phyloP scores from a whole-genome alignment of 2,329 filamentous ascomycete genomes.

The Stenocarpella maydis region DNA sequence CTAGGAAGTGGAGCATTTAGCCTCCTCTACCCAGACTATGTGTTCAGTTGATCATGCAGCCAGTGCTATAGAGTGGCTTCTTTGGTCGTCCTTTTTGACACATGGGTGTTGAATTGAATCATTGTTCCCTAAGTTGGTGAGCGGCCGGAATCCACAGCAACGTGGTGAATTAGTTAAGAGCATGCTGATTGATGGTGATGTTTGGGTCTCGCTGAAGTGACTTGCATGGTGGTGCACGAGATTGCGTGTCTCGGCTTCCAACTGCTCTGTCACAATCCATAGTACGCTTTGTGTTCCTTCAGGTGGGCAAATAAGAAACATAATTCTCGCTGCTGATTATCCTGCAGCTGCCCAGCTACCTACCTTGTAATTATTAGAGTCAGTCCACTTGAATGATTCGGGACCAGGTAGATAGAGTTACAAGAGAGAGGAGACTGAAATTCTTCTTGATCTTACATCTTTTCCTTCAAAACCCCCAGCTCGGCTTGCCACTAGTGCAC shows the following conservation, averaged over 20 bases:
- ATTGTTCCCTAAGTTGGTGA: background rate
- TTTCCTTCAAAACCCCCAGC: too few relatives aligned
- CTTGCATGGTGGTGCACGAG: conserved; percentile 6
- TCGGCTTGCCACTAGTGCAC: too few relatives aligned
- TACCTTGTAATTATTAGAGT: background rate
- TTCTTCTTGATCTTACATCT: too few relatives aligned
- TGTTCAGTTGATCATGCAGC: background rate
- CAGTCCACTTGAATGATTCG: background rate
- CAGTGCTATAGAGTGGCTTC: background rate
- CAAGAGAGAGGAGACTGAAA: too few relatives aligned
- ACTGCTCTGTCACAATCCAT: conserved; percentile 10
- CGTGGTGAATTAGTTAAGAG: background rate
- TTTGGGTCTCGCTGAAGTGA: too few relatives aligned
- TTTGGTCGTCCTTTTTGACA: background rate
- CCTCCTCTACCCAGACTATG: too few relatives aligned
- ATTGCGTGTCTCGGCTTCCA: conserved; percentile 22
- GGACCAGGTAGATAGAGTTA: background rate
- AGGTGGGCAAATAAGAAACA: background rate
- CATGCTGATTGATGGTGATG: background rate
- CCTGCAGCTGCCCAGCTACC: background rate
- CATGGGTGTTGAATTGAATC: background rate
- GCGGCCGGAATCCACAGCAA: background rate
- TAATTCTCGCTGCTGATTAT: background rate
- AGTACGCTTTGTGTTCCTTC: background rate
- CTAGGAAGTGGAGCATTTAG: background rate